These are phyloP conservation scores for Aspergillus bertholletiae DNA, from an alignment of 495 filamentous ascomycete genomes.

Conservation along the genomic window DNA sequence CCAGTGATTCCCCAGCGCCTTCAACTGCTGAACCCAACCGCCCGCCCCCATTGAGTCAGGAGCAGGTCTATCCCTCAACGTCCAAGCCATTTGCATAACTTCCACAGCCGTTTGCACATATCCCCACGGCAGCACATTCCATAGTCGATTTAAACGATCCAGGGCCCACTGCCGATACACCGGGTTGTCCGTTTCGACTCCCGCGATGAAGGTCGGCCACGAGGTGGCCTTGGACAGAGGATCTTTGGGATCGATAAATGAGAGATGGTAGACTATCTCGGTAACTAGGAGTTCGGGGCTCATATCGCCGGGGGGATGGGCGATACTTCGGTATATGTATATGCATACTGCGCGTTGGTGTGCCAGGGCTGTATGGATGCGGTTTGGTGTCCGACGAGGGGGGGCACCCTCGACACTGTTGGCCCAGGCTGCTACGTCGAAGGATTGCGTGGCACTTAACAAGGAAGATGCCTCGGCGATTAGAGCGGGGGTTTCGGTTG, in stretches of 20 bases:
- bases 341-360: conserved; percentile 3
- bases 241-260: not conserved
- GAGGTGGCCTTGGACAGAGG: conserved; percentile 2
- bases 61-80: not conserved
- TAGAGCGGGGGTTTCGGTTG: not conserved
- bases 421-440: conserved; percentile 3
- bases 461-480: not conserved
- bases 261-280: not conserved
- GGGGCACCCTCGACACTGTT: not conserved
- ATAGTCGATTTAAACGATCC: not conserved
- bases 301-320: not conserved
- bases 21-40: too few relatives aligned
- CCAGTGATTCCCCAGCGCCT: not conserved
- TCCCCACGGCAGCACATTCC: conserved; percentile 7
- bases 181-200: conserved; percentile 3
- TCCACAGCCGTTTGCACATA: conserved; percentile 5
- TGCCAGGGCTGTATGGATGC: not conserved
- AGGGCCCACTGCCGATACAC: conserved; percentile 2
- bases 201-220: conserved; percentile 11
- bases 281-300: conserved; percentile 1
- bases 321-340: not conserved
- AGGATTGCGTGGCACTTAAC: not conserved
- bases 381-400: not conserved
- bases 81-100: conserved; percentile 5
- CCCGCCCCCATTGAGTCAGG: not conserved